Evolutionary conservation across 352 stramenopile species (phyloP).

Genomic region (Lagenidium sp.): DNA sequence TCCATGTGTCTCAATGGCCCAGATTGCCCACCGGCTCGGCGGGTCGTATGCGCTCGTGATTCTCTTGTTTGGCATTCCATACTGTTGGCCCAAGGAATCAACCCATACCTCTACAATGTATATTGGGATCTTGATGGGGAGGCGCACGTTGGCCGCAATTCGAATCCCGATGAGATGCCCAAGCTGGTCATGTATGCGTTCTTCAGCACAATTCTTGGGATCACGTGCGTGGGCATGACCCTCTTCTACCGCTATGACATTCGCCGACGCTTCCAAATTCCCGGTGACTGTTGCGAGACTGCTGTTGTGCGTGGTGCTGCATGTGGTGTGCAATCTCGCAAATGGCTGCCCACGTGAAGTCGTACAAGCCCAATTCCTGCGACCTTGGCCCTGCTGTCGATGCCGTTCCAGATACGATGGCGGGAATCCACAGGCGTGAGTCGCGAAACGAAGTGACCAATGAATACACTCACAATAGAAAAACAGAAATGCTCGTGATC

Average conservation of each 20-base stretch:
- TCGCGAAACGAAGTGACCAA: too few relatives aligned
- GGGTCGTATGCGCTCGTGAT: background rate
- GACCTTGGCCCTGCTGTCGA: constrained; percentile 13
- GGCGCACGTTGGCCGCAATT: too few relatives aligned
- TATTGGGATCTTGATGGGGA: too few relatives aligned
- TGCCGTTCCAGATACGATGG: too few relatives aligned
- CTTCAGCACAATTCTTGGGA: background rate
- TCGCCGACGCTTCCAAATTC: constrained; percentile 25
- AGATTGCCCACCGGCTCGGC: background rate
- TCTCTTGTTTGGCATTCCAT: background rate
- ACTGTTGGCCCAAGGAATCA: background rate
- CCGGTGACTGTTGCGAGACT: constrained; percentile 19
- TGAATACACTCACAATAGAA: too few relatives aligned
- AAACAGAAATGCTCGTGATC: too few relatives aligned
- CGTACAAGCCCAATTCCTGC: constrained; percentile 26
- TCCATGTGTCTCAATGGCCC: background rate
- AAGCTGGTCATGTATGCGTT: background rate
- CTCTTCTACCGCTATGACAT: constrained; percentile 13
- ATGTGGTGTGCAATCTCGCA: constrained; percentile 26
- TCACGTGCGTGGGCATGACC: background rate
- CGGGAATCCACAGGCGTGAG: too few relatives aligned
- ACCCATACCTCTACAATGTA: background rate
- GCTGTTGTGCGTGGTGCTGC: constrained; percentile 20
- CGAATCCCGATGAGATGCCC: background rate
- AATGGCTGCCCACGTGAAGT: constrained; percentile 40